Conservation (phyloP, 768 basidiomycete genomes). For the Podaxis rugospora region DNA sequence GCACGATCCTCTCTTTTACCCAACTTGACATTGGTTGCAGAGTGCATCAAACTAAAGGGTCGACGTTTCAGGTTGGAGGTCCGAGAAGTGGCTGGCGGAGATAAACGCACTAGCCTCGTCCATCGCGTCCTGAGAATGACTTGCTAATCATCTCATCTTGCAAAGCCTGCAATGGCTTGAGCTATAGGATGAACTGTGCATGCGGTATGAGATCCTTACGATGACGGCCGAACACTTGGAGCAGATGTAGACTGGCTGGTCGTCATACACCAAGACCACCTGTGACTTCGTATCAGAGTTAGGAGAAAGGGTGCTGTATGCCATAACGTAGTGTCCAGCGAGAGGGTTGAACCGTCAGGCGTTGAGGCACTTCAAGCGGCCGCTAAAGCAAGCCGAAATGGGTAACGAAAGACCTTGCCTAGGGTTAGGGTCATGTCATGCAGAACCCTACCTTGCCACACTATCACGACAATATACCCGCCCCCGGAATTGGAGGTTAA, state of each 20-base stretch:
- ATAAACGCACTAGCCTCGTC: slow-evolving; percentile 67
- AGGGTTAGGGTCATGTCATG: slow-evolving; percentile 20
- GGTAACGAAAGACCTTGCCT: slow-evolving; percentile 11
- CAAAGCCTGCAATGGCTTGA: slow-evolving; percentile 44
- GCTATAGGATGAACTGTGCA: not conserved
- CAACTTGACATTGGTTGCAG: slow-evolving; percentile 69
- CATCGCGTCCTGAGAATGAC: slow-evolving; percentile 79
- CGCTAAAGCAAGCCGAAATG: not conserved
- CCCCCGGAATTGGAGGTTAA: not conserved
- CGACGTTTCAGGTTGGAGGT: not conserved
- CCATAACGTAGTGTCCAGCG: not conserved
- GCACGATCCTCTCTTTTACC: slow-evolving; percentile 73
- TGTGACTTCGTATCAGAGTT: slow-evolving; percentile 46
- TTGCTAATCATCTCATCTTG: slow-evolving; percentile 87
- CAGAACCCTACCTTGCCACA: not conserved
- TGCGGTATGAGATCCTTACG: slow-evolving; percentile 33
- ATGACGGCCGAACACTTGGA: slow-evolving; percentile 66
- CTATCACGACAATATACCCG: not conserved
- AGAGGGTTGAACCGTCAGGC: not conserved
- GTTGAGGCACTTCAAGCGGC: not conserved
- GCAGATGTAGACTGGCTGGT: slow-evolving; percentile 69
- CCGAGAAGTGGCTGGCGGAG: not conserved
- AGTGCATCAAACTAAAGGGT: slow-evolving; percentile 61
- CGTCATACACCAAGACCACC: slow-evolving; percentile 57
- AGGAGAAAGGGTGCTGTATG: slow-evolving; percentile 15